Evolutionary conservation across 306 rosid genomes (phyloP).

Genomic region (Nissolia schottii): DNA sequence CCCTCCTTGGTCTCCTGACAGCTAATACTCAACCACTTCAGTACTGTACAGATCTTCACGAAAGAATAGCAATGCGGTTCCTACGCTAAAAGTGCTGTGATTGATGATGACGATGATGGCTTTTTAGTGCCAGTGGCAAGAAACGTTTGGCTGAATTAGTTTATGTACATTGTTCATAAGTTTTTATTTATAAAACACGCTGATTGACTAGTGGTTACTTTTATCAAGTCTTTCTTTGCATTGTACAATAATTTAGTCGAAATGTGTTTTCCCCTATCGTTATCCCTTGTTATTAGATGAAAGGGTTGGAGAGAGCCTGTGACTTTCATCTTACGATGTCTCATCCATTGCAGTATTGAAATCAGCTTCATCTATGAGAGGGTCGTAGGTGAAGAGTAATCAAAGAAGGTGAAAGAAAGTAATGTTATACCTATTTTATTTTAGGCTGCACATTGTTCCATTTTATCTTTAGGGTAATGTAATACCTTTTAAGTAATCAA

Average conservation of each 20-base stretch:
- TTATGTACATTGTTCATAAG: slow-evolving; percentile 31
- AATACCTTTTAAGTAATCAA: too few relatives aligned
- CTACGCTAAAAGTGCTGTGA: slow-evolving; percentile 5
- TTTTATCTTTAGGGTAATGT: too few relatives aligned
- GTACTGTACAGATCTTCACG: slow-evolving; percentile 29
- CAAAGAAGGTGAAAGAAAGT: not conserved
- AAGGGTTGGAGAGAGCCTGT: not conserved
- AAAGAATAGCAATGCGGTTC: not conserved
- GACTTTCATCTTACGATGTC: not conserved
- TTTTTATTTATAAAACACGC: slow-evolving; percentile 22
- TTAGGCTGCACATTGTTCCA: not conserved
- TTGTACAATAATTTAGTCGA: slow-evolving; percentile 9
- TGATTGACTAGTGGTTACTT: slow-evolving; percentile 11
- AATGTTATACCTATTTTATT: not conserved
- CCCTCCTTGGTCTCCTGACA: slow-evolving; percentile 26
- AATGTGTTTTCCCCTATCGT: not conserved
- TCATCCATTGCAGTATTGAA: not conserved
- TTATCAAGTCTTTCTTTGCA: slow-evolving; percentile 15
- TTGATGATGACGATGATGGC: not conserved
- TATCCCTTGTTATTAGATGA: too few relatives aligned
- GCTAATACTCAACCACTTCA: slow-evolving; percentile 12
- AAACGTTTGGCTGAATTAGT: slow-evolving; percentile 21
- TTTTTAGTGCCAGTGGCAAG: slow-evolving; percentile 14
- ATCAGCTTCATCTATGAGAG: not conserved
- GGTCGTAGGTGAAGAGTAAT: not conserved